These are phyloP conservation scores for Aspergillus intermedius DNA, from an alignment of 2,329 filamentous ascomycete genomes.

Conservation along the genomic window DNA sequence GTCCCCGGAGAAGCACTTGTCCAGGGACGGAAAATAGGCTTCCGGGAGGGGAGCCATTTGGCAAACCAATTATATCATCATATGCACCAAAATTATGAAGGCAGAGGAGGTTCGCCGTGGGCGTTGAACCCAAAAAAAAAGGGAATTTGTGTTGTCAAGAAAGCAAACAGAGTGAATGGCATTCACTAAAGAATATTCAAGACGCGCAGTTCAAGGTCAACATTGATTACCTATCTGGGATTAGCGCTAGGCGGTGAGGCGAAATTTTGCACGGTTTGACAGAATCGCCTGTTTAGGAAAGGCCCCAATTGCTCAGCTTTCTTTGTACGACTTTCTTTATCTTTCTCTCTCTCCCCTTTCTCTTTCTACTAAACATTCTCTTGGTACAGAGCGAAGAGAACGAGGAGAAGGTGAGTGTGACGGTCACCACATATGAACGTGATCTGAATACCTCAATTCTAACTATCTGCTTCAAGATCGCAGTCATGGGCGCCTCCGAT, in stretches of 20 bases:
- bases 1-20: constrained; percentile 76
- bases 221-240: constrained; percentile 32
- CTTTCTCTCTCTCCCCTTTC: neutral
- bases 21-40: constrained; percentile 76
- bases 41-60: constrained; percentile 65
- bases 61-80: constrained; percentile 37
- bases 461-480: constrained; percentile 9
- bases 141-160: neutral
- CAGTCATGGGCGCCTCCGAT: constrained; percentile 30
- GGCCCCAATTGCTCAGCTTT: neutral
- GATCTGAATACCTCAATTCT: neutral
- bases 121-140: constrained; percentile 2
- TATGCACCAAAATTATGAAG: constrained; percentile 14
- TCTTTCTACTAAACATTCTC: neutral
- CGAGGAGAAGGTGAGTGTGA: neutral
- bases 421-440: neutral
- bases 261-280: constrained; percentile 15
- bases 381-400: too few species aligned
- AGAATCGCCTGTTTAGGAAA: constrained; percentile 11
- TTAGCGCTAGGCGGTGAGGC: constrained; percentile 29
- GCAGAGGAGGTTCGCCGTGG: constrained; percentile 4
- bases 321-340: neutral
- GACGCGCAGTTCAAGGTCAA: constrained; percentile 27
- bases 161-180: constrained; percentile 10
- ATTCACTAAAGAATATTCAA: constrained; percentile 24